Evolutionary conservation across 2,329 filamentous ascomycete genomes (phyloP).

Genomic region (Cercospora nicotianae): DNA sequence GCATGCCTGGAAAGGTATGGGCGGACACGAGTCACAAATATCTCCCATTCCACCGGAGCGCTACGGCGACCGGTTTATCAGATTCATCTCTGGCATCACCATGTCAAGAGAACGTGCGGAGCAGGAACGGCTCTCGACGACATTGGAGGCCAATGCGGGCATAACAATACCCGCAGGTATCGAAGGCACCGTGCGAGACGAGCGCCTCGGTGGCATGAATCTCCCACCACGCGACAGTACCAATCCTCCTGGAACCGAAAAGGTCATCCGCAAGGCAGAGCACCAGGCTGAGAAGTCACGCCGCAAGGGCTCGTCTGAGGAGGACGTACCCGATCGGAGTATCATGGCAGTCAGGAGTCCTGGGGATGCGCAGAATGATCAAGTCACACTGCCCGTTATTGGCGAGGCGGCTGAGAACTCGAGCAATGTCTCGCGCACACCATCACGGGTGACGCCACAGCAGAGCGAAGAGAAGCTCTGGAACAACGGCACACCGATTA

Average conservation of each 20-base stretch:
- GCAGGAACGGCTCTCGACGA: slow-evolving; percentile 42
- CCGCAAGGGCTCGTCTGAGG: slow-evolving; percentile 48
- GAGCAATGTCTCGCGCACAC: slow-evolving; percentile 49
- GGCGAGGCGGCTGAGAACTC: slow-evolving; percentile 82
- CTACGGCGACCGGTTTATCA: slow-evolving; percentile 91
- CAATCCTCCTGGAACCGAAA: slow-evolving; percentile 49
- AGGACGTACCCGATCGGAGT: slow-evolving; percentile 63
- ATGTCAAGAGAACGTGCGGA: slow-evolving; percentile 84
- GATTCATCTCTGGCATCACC: slow-evolving; percentile 87
- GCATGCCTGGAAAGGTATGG: slow-evolving; percentile 94
- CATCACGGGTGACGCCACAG: slow-evolving; percentile 28
- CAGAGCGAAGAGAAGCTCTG: slow-evolving; percentile 29
- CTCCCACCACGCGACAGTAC: slow-evolving; percentile 30
- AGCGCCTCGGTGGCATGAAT: slow-evolving; percentile 43
- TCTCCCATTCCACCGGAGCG: slow-evolving; percentile 86
- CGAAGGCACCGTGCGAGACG: slow-evolving; percentile 39
- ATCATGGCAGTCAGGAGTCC: slow-evolving; percentile 60
- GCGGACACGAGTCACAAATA: slow-evolving; percentile 79
- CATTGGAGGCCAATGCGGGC: slow-evolving; percentile 27
- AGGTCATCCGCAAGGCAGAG: slow-evolving; percentile 61
- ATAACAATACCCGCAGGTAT: slow-evolving; percentile 27
- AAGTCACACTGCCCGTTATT: slow-evolving; percentile 73
- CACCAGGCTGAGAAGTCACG: slow-evolving; percentile 61
- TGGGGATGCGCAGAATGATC: slow-evolving; percentile 56
- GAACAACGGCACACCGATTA: slow-evolving; percentile 16